Evolutionary conservation across 2,329 filamentous ascomycete species (phyloP).

Genomic region (Phialophora expanda): DNA sequence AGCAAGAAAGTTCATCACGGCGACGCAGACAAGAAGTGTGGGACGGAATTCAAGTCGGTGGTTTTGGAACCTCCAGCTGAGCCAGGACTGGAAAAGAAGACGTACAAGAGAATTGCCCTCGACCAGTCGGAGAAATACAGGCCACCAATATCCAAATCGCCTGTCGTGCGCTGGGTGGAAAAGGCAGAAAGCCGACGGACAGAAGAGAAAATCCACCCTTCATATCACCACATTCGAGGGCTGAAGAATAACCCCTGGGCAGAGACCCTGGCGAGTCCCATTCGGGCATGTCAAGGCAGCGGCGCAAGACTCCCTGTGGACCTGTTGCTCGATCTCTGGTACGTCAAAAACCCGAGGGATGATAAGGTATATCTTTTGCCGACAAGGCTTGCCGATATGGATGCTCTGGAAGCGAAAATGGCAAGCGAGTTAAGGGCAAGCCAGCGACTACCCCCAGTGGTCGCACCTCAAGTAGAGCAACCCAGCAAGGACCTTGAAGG

Average conservation of each 20-base stretch:
- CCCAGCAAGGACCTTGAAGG: neutral
- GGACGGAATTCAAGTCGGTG: neutral
- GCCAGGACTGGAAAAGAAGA: neutral
- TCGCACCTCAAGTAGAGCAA: neutral
- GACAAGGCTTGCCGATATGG: constrained; percentile 33
- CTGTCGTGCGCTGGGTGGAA: constrained; percentile 22
- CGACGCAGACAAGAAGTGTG: neutral
- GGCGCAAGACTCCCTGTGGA: constrained; percentile 31
- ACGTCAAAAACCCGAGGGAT: constrained; percentile 29
- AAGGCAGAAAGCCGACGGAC: constrained; percentile 9
- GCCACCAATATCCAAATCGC: constrained; percentile 24
- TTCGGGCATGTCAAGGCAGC: constrained; percentile 33
- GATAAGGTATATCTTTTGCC: constrained; percentile 33
- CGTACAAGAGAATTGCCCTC: constrained; percentile 5
- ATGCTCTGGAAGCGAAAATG: constrained; percentile 26
- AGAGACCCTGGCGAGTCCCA: constrained; percentile 33
- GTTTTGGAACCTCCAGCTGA: neutral
- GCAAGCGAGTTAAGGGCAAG: constrained; percentile 10
- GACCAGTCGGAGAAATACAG: neutral
- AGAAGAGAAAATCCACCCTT: constrained; percentile 25
- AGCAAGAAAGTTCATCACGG: neutral
- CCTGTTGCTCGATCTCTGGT: constrained; percentile 29
- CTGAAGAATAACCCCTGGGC: constrained; percentile 38
- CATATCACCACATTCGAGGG: constrained; percentile 24
- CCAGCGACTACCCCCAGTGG: neutral